These are phyloP conservation scores for Carallia pectinifolia DNA, from an alignment of 345 rosid species.

Conservation along the genomic window DNA sequence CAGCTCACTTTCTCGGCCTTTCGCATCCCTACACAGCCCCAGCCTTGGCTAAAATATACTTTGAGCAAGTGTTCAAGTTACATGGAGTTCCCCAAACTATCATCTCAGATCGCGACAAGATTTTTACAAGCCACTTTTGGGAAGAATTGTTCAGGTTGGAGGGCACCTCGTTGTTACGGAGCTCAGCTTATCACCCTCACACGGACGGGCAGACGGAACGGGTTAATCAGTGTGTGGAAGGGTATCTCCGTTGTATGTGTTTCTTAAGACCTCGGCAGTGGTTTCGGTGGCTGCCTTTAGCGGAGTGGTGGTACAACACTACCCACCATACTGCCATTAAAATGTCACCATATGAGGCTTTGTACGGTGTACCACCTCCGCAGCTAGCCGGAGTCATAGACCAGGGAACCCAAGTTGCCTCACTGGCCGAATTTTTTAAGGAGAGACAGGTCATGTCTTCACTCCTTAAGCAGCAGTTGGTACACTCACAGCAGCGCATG, in stretches of 20 bases:
- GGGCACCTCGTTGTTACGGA: background rate
- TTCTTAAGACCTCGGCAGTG: too few species aligned
- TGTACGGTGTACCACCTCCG: background rate
- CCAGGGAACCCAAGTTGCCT: too few species aligned
- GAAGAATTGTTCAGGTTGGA: background rate
- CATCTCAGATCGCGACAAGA: background rate
- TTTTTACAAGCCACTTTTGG: background rate
- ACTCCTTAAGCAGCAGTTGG: too few species aligned
- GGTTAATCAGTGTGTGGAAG: too few species aligned
- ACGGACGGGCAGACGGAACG: too few species aligned
- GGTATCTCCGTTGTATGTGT: too few species aligned
- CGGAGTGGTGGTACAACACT: background rate
- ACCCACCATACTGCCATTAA: background rate
- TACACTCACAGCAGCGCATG: too few species aligned
- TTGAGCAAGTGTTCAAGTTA: background rate
- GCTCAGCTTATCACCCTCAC: background rate
- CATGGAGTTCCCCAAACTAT: background rate
- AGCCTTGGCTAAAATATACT: too few species aligned
- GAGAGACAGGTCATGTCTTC: too few species aligned
- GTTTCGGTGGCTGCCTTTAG: background rate
- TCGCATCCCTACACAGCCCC: too few species aligned
- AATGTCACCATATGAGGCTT: background rate
- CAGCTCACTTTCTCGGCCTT: background rate
- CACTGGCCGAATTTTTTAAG: too few species aligned
- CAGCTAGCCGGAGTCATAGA: too few species aligned